phyloP scores from a whole-genome alignment of 495 filamentous ascomycete species.

The Penicillium lividum region DNA sequence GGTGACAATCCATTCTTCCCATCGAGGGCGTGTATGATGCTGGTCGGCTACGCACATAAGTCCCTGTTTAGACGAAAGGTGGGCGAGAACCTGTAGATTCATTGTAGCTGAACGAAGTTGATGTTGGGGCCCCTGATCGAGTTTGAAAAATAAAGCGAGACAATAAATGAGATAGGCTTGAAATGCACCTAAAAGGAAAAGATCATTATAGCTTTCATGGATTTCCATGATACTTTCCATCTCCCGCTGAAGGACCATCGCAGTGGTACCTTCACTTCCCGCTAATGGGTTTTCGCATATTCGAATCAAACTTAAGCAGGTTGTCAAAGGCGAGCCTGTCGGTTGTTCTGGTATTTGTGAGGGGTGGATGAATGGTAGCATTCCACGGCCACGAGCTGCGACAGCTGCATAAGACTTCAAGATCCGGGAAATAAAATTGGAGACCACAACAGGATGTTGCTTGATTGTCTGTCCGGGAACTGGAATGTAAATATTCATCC shows the following conservation, averaged over 20 bases:
- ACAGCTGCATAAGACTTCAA: conserved; percentile 44
- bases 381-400: conserved; percentile 36
- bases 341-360: conserved; percentile 27
- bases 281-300: conserved; percentile 42
- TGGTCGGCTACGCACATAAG: conserved; percentile 45
- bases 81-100: conserved; percentile 48
- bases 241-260: conserved; percentile 38
- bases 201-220: conserved; percentile 34
- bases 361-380: conserved; percentile 45
- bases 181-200: conserved; percentile 43
- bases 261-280: conserved; percentile 37
- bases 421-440: conserved; percentile 40
- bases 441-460: conserved; percentile 34
- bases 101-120: conserved; percentile 45
- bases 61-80: conserved; percentile 33
- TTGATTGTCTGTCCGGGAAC: conserved; percentile 40
- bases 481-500: conserved; percentile 47
- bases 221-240: conserved; percentile 39
- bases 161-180: conserved; percentile 52
- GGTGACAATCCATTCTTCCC: conserved; percentile 52
- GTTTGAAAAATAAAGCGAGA: conserved; percentile 43
- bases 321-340: conserved; percentile 34
- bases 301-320: conserved; percentile 45
- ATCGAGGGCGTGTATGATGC: conserved; percentile 37
- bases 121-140: conserved; percentile 21